Base-by-base conservation (phyloP, 2,329 filamentous ascomycete genomes). In the Grosmannia huntii region DNA sequence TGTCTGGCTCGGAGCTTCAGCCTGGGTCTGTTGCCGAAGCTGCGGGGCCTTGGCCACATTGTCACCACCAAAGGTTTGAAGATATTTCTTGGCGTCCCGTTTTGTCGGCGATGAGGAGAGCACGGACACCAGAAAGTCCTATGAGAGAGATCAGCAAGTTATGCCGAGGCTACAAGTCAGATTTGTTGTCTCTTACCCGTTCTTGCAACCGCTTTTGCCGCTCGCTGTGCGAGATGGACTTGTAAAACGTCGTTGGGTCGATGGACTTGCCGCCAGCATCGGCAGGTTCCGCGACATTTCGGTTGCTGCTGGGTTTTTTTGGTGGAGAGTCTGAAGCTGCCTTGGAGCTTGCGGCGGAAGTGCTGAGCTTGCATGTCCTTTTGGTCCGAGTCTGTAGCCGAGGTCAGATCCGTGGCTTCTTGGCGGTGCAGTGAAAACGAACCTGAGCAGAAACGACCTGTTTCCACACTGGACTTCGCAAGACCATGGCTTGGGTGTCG, bases 71-170 rank as follows among this genome's bases (percentile, higher is more conserved):
- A 96, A 95, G 61, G 90, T 91, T 65, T 94, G 87, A 19, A 99
- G 79, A 68, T 96, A 99, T 44, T 89, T 85, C 71, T 88, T 91
- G 53, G 91, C 90, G 73, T 99, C 94, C 65, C 94, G 84, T 71
- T 91, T 95, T 0, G 92, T 96, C 6, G 91, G 88, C 12, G 90
- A 90, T 21, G 91, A 90, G 66, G 89, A 89, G 36, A 99, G 77
- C 4, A 97, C 82, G 19, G 90, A 91, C 36, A 95, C 79, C 65
- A 95, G 85, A 66, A 96, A 87, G 67, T 96, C 89, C 86, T 90
- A 63, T 36, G 23, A 41, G 16, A 25, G n/a, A 1, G 31, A n/a
- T 46, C 11, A 31, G 49, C 11, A 44, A 16, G 4, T 38, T 38
- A 10, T 38, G 36, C 10, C 14, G 38, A 3, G 14, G 38, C 38